Base-by-base conservation (phyloP, 495 filamentous ascomycete species). In the Penicillium bialowiezense region DNA sequence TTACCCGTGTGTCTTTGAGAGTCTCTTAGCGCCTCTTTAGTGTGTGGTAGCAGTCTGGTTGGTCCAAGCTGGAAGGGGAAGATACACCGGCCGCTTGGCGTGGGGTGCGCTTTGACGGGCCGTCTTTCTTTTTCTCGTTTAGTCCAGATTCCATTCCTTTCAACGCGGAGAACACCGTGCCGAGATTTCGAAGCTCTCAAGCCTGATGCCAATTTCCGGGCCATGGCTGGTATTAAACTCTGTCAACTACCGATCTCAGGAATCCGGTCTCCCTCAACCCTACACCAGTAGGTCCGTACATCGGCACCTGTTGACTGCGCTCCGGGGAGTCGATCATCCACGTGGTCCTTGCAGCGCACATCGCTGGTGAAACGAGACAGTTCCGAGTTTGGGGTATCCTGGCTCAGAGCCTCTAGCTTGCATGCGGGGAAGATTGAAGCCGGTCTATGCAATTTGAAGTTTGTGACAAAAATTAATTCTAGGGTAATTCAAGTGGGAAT, bases 71-170 rank as follows among this genome's bases (percentile, higher is more conserved):
- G 15, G 28, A 28, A 32, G 13, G 28, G 46, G n/a, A 23, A 34
- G 37, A 32, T 19, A 21, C 10, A 26, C 29, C 31, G 51, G 6
- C 8, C 23, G 1, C 39, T 54, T 54, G 39, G 51, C 44, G 44
- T 43, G 51, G 51, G 39, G 38, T 41, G 39, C 45, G 45, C 26
- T 39, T 40, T 18, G 45, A 48, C n/a, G 4, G 8, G 23, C 8
- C 23, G 23, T 26, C 23, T 4, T 8, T 26, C 8, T 8, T 26
- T 26, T 26, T 26, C 23, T 26, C n/a, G n/a, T n/a, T n/a, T n/a
- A n/a, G n/a, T n/a, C n/a, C n/a, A n/a, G n/a, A n/a, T n/a, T n/a
- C n/a, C n/a, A n/a, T n/a, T n/a, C n/a, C n/a, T n/a, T n/a, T n/a
- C n/a, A n/a, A n/a, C 7, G 7, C 29, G 20, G 42, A 18, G 32